Evolutionary conservation across 2,329 filamentous ascomycete species (phyloP), one percentile per base, ranked within the genome.

Genomic region (Diaporthe sp.): DNA sequence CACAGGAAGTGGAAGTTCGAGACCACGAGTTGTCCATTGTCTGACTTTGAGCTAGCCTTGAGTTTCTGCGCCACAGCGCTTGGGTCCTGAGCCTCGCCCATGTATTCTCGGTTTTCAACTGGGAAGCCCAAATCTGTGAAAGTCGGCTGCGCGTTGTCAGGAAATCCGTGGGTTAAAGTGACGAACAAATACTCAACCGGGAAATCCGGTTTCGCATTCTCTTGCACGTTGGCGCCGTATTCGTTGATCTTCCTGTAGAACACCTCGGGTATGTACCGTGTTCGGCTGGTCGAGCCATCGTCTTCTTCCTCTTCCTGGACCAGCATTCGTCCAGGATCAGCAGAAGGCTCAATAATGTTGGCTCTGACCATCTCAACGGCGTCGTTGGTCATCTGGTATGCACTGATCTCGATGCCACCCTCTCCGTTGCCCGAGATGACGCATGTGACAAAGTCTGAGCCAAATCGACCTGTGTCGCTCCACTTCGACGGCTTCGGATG

Each of bases 161-260:
- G 97, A 86, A 99, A 98, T 75, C 97, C 97, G 82, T 99, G 96
- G 0, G 97, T 99, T 77, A 99, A 89, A 12, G 97, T 98, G 76
- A 98, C 95, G 73, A 98, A 92, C 45, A 99, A 90, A 82, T 98
- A 99, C 82, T 99, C 97, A 66, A 98, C 96, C 0, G 97, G 97
- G 83, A 99, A 99, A 60, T 94, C 92, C 0, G 97, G 97, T 82
- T 98, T 98, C 33, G 97, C 97, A 79, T 98, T 98, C 83, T 98
- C 95, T 82, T 98, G 97, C 10, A 98, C 97, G 79, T 96, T 98
- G 77, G 94, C 95, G 45, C 96, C 96, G 81, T 99, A 98, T 83
- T 99, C 96, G 83, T 99, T 99, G 84, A 98, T 95, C 78, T 91
- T 92, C 76, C 96, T 92, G 86, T 97, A 99, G 85, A 98, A 99